phyloP scores from a whole-genome alignment of 768 basidiomycete species.

The Tylopilus plumbeoviolaceoides region DNA sequence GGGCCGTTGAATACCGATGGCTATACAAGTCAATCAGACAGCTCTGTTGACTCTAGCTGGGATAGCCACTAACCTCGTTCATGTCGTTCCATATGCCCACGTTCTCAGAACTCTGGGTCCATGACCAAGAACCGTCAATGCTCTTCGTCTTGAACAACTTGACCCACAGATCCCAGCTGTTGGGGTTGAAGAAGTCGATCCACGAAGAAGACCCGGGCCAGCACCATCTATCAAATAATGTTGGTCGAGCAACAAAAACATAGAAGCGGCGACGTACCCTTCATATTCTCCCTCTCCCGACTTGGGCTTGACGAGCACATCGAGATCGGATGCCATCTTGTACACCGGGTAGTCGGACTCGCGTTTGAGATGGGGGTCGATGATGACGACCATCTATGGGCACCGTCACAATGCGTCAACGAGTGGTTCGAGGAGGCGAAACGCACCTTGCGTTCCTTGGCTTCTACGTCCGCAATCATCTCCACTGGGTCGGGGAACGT shows the following conservation, averaged over 20 bases:
- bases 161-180: constrained; percentile 88
- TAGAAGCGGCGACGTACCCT: constrained; percentile 39
- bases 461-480: constrained; percentile 89
- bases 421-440: neutral
- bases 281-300: constrained; percentile 85
- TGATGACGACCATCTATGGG: constrained; percentile 89
- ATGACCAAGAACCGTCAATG: constrained; percentile 58
- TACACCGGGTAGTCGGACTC: constrained; percentile 76
- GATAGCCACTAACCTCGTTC: constrained; percentile 77
- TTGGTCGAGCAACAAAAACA: neutral
- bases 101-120: constrained; percentile 76
- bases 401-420: neutral
- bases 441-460: constrained; percentile 74
- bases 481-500: constrained; percentile 91
- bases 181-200: constrained; percentile 96
- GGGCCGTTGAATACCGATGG: constrained; percentile 99
- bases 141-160: constrained; percentile 67
- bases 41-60: neutral
- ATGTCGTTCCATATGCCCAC: constrained; percentile 99
- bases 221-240: constrained; percentile 58
- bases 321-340: constrained; percentile 77
- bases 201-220: constrained; percentile 96
- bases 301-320: constrained; percentile 75
- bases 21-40: constrained; percentile 34
- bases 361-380: constrained; percentile 96